These are phyloP conservation scores for Geranomyces michiganensis DNA, from an alignment of 192 early-diverging fungal genomes.

Conservation along the genomic window DNA sequence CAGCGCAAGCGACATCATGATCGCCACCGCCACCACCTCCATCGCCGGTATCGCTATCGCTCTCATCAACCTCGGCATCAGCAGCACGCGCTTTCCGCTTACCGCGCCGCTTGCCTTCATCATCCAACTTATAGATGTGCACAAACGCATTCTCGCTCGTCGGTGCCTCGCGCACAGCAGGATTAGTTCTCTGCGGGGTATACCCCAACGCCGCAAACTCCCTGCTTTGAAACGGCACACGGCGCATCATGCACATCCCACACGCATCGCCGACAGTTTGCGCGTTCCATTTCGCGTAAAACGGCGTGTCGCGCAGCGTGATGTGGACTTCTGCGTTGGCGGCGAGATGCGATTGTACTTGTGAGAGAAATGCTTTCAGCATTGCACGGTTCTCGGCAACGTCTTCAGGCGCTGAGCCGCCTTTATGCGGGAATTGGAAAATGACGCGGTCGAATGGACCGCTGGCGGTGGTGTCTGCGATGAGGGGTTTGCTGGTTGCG, in stretches of 20 bases:
- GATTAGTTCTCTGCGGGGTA: conserved; percentile 45
- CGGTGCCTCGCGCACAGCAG: conserved; percentile 48
- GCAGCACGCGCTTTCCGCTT: neutral
- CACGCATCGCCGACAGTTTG: conserved; percentile 24
- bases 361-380: conserved; percentile 38
- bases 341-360: conserved; percentile 18
- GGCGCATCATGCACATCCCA: conserved; percentile 27
- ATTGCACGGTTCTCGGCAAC: conserved; percentile 34
- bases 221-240: conserved; percentile 35
- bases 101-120: neutral
- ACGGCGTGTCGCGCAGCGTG: conserved; percentile 45
- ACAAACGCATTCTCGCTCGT: conserved; percentile 43
- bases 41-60: too few relatives aligned
- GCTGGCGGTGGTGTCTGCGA: too few relatives aligned
- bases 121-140: conserved; percentile 31
- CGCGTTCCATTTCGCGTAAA: conserved; percentile 42
- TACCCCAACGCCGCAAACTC: conserved; percentile 44
- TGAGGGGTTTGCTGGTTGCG: conserved; percentile 9
- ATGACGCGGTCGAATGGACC: conserved; percentile 36
- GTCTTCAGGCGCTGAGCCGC: conserved; percentile 37
- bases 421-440: conserved; percentile 51
- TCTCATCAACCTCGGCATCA: neutral
- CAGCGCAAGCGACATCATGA: too few relatives aligned
- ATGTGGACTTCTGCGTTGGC: conserved; percentile 37
- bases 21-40: too few relatives aligned